phyloP scores from a whole-genome alignment of 345 rosid genomes.

The Gossypium raimondii region DNA sequence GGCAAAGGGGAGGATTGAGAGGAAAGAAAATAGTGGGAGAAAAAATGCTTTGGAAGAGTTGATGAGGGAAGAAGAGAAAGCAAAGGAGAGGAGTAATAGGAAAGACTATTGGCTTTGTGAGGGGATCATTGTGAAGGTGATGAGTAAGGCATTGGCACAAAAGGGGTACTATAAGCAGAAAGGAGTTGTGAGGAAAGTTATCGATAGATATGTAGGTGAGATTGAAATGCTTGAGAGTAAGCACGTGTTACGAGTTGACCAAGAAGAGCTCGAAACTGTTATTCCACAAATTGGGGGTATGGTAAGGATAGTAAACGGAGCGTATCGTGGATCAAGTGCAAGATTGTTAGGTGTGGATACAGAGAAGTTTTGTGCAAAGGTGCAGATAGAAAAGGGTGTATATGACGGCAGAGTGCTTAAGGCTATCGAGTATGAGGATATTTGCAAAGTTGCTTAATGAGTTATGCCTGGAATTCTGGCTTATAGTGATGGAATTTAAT shows the following conservation, averaged over 20 bases:
- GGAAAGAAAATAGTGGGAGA: slow-evolving; percentile 28
- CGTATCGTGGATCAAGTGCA: slow-evolving; percentile 73
- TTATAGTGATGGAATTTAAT: neutral
- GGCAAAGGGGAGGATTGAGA: slow-evolving; percentile 24
- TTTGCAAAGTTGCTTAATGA: slow-evolving; percentile 66
- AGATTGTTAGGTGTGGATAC: slow-evolving; percentile 76
- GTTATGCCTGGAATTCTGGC: slow-evolving; percentile 6
- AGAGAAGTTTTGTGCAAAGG: slow-evolving; percentile 72
- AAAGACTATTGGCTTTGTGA: slow-evolving; percentile 90
- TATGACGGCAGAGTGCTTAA: slow-evolving; percentile 88
- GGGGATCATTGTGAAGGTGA: slow-evolving; percentile 81
- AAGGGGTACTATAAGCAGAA: slow-evolving; percentile 92
- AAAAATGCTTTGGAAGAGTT: slow-evolving; percentile 75
- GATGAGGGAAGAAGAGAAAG: slow-evolving; percentile 89
- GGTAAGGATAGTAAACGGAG: slow-evolving; percentile 88
- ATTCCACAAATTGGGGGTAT: slow-evolving; percentile 78
- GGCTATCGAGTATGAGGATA: slow-evolving; percentile 82
- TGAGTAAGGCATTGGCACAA: slow-evolving; percentile 71
- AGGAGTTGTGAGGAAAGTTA: slow-evolving; percentile 75
- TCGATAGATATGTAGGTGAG: slow-evolving; percentile 83
- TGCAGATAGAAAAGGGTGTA: slow-evolving; percentile 88
- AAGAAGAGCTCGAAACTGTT: slow-evolving; percentile 94
- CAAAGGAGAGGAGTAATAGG: slow-evolving; percentile 70
- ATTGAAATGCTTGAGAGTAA: slow-evolving; percentile 77
- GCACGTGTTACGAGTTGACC: slow-evolving; percentile 82